These are phyloP conservation scores for Remersonia thermophila DNA, from an alignment of 2,329 filamentous ascomycete species.

Conservation along the genomic window DNA sequence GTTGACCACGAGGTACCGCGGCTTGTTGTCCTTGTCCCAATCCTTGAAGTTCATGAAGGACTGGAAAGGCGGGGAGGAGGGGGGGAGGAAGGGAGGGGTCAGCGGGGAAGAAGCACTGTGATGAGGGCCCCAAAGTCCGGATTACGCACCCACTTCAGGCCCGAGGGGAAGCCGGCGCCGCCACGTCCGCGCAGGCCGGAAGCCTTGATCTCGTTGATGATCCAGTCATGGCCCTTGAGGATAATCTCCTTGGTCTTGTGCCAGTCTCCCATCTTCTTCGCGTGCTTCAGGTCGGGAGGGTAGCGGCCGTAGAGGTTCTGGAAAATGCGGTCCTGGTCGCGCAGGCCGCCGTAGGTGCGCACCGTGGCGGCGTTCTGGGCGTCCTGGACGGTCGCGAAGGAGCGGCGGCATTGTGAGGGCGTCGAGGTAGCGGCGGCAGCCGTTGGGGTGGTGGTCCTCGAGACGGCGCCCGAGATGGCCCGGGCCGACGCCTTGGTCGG, in stretches of 20 bases:
- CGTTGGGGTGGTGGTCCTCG: conserved; percentile 18
- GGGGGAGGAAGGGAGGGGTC: too few relatives aligned
- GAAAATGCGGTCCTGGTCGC: conserved; percentile 97
- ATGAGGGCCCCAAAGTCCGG: too few relatives aligned
- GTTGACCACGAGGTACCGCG: conserved; percentile 94
- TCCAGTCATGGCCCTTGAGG: conserved; percentile 95
- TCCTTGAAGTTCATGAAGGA: conserved; percentile 99
- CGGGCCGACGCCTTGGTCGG: conserved; percentile 29
- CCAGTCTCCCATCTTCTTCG: conserved; percentile 98
- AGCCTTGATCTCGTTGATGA: conserved; percentile 94
- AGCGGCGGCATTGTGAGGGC: conserved; percentile 42
- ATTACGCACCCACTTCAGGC: conserved; percentile 88
- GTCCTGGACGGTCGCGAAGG: conserved; percentile 73
- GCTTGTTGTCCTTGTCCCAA: conserved; percentile 96
- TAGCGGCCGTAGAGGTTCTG: conserved; percentile 95
- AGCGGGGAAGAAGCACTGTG: too few relatives aligned
- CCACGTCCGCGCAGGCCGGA: conserved; percentile 91
- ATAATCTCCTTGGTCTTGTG: conserved; percentile 99
- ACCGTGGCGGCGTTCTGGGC: conserved; percentile 48
- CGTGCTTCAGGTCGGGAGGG: conserved; percentile 80
- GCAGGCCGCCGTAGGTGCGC: conserved; percentile 71
- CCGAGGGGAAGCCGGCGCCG: conserved; percentile 94
- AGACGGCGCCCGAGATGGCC: conserved; percentile 28
- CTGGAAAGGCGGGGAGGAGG: conserved; percentile 32
- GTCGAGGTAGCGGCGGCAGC: conserved; percentile 26